Percentiles rank a stretch among this genome's conserved stretches.
Evolutionary conservation across 129 eudicot genomes (phyloP).

Genomic region (Calendula officinalis): DNA sequence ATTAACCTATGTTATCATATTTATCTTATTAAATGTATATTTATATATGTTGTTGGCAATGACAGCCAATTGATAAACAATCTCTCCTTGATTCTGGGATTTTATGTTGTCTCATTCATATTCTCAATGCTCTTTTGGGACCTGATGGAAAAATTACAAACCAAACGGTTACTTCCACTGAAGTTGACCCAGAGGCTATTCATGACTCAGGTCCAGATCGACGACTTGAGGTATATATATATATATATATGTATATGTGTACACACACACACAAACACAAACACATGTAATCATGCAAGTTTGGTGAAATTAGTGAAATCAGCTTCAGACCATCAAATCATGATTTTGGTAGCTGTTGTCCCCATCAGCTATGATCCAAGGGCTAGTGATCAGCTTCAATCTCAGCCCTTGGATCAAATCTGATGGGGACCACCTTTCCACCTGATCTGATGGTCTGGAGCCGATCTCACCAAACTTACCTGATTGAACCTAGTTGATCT

Average conservation of each 20-base stretch:
- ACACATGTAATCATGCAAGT: too few species aligned
- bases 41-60: slow-evolving; percentile 43
- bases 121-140: slow-evolving; percentile 75
- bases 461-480: neutral
- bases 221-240: slow-evolving; percentile 66
- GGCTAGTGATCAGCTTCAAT: too few species aligned
- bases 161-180: slow-evolving; percentile 33
- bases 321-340: too few species aligned
- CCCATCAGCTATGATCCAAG: too few species aligned
- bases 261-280: too few species aligned
- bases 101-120: slow-evolving; percentile 79
- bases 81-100: slow-evolving; percentile 97
- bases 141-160: slow-evolving; percentile 44
- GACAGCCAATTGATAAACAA: slow-evolving; percentile 91
- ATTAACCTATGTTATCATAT: neutral
- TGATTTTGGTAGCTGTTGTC: too few species aligned
- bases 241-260: too few species aligned
- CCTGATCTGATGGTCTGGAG: too few species aligned
- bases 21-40: slow-evolving; percentile 1
- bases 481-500: neutral
- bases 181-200: slow-evolving; percentile 25
- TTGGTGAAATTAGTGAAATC: too few species aligned
- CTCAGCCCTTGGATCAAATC: too few species aligned
- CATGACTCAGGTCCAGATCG: slow-evolving; percentile 45
- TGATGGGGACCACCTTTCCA: too few species aligned